A percentile compares a stretch with the other conserved stretches of the same genome.
phyloP scores from a whole-genome alignment of 1,284 basidiomycete genomes.

The Mycena sp. region DNA sequence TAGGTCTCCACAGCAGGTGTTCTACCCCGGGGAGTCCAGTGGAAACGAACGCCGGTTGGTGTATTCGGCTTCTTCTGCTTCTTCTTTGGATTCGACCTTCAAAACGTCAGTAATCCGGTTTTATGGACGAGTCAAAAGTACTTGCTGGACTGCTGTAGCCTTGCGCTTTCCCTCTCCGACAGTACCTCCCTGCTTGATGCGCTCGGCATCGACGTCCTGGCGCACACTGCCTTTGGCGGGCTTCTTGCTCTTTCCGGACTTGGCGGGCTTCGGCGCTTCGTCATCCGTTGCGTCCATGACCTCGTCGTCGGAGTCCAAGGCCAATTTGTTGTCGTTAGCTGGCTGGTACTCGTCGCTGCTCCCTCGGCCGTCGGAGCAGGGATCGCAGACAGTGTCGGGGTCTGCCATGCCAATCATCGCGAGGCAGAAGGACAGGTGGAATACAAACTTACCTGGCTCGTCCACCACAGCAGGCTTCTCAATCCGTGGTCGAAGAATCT shows the following conservation, averaged over 20 bases:
- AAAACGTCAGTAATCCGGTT: background rate
- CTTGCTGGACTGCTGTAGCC: background rate
- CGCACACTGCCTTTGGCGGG: background rate
- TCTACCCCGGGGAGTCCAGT: background rate
- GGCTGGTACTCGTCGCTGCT: slow-evolving; percentile 5
- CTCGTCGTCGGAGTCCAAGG: background rate
- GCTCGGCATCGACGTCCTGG: background rate
- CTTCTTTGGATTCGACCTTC: background rate
- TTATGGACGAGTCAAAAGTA: background rate
- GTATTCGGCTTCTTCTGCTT: background rate
- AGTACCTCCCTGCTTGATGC: background rate
- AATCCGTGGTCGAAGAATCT: too few relatives aligned
- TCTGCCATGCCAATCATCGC: background rate
- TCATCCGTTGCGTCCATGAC: background rate
- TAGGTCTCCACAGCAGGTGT: background rate
- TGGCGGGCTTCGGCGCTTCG: background rate
- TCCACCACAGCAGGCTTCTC: background rate
- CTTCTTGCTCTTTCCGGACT: background rate
- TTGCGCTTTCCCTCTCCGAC: background rate
- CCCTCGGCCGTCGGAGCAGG: background rate
- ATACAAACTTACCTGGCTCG: too few relatives aligned
- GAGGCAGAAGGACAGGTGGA: too few relatives aligned
- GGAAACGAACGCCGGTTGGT: background rate
- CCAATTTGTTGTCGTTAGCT: background rate
- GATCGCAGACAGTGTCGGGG: too few relatives aligned